Evolutionary conservation across 208 protist species (phyloP).

Genomic region (Tritrichomonas musculus): DNA sequence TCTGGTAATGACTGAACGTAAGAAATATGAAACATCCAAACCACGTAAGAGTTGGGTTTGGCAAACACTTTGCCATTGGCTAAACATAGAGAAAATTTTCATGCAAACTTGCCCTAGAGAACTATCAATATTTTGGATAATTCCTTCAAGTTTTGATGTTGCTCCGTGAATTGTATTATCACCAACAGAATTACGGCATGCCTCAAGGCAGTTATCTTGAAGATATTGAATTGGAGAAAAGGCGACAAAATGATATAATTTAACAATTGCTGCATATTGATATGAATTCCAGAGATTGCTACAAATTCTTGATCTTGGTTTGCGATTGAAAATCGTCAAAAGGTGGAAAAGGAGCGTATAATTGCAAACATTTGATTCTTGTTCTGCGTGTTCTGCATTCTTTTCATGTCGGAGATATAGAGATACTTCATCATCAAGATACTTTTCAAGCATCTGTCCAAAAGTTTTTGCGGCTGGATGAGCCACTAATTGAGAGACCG

Average conservation of each 20-base stretch:
- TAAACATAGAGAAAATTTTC: neutral
- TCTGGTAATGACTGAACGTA: neutral
- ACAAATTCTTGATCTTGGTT: neutral
- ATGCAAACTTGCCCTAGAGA: neutral
- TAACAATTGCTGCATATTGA: neutral
- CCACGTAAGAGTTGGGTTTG: neutral
- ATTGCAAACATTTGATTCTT: neutral
- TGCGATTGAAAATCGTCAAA: neutral
- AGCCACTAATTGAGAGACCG: neutral
- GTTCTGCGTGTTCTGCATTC: neutral
- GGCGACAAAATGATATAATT: neutral
- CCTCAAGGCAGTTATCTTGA: neutral
- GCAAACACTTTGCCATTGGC: neutral
- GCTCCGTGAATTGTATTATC: neutral
- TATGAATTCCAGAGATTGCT: neutral
- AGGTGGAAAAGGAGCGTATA: neutral
- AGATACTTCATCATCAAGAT: neutral
- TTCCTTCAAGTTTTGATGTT: neutral
- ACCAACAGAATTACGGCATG: neutral
- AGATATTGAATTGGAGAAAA: slow-evolving; percentile 1
- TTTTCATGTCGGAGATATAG: neutral
- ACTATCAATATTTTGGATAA: neutral
- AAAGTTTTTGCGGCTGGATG: neutral
- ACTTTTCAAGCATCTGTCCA: neutral
- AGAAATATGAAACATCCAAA: neutral